Conservation (phyloP, 2,329 filamentous ascomycete species). For the Cordyceps tenuipes region DNA sequence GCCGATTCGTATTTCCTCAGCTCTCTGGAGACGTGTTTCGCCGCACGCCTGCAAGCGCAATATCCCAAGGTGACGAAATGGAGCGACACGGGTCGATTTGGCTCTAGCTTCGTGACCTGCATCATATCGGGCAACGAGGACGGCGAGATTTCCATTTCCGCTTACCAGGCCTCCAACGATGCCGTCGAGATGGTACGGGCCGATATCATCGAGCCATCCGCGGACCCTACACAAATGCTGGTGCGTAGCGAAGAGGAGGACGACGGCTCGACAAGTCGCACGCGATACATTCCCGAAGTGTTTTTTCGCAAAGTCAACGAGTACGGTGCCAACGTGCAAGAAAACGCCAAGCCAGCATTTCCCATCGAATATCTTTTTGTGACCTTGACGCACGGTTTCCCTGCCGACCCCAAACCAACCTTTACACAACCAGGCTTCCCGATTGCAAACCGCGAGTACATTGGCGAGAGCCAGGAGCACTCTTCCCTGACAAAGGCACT, state of each 20-base stretch:
- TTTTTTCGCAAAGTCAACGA: slow-evolving; percentile 96
- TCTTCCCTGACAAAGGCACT: slow-evolving; percentile 60
- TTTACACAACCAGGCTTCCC: slow-evolving; percentile 73
- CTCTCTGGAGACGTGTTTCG: slow-evolving; percentile 85
- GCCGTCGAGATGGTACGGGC: slow-evolving; percentile 95
- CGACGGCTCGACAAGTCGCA: slow-evolving; percentile 56
- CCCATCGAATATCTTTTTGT: slow-evolving; percentile 95
- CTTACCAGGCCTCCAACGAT: slow-evolving; percentile 92
- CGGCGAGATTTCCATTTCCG: slow-evolving; percentile 78
- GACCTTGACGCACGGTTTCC: slow-evolving; percentile 94
- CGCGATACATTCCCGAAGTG: slow-evolving; percentile 91
- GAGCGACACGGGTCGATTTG: slow-evolving; percentile 90
- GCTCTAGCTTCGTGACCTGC: slow-evolving; percentile 95
- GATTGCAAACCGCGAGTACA: slow-evolving; percentile 80
- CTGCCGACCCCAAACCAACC: slow-evolving; percentile 65
- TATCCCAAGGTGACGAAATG: slow-evolving; percentile 89
- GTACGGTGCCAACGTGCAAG: slow-evolving; percentile 90
- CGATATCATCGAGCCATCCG: slow-evolving; percentile 89
- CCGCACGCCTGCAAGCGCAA: slow-evolving; percentile 77
- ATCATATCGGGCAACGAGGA: slow-evolving; percentile 88
- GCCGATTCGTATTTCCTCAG: slow-evolving; percentile 91
- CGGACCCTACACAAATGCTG: slow-evolving; percentile 87
- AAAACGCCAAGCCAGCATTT: slow-evolving; percentile 94
- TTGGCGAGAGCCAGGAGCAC: slow-evolving; percentile 80
- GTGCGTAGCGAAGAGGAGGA: slow-evolving; percentile 89